A percentile compares a stretch with the other conserved stretches of the same genome.
phyloP scores from a whole-genome alignment of 2,329 filamentous ascomycete species.

The Xylaria sp. region DNA sequence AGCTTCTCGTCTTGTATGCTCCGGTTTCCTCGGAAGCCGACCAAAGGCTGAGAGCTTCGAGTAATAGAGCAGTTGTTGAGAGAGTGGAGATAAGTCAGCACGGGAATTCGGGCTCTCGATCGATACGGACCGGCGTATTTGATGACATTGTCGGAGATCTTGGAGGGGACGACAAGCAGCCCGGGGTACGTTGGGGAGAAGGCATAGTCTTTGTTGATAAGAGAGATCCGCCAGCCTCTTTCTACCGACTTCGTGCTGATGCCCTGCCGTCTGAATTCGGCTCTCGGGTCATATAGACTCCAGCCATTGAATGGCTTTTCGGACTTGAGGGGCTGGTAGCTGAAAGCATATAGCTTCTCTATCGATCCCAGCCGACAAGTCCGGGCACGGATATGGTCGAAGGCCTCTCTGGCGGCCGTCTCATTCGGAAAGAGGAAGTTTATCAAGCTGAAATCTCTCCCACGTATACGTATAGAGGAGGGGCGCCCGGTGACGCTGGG shows the following conservation, averaged over 20 bases:
- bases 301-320: conserved; percentile 83
- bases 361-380: conserved; percentile 85
- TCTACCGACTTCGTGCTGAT: conserved; percentile 82
- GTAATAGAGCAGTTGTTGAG: conserved; percentile 98
- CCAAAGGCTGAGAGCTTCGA: conserved; percentile 89
- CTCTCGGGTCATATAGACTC: conserved; percentile 83
- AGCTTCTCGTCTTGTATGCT: conserved; percentile 97
- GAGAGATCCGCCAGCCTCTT: conserved; percentile 87
- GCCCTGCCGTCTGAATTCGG: conserved; percentile 88
- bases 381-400: conserved; percentile 82
- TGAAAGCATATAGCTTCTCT: conserved; percentile 91
- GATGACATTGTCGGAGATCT: conserved; percentile 95
- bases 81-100: conserved; percentile 92
- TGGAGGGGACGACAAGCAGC: conserved; percentile 82
- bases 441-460: conserved; percentile 93
- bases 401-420: conserved; percentile 80
- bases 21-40: conserved; percentile 85
- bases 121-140: conserved; percentile 93
- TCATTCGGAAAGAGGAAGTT: conserved; percentile 87
- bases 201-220: conserved; percentile 87
- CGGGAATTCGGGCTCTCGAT: conserved; percentile 87
- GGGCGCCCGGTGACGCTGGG: conserved; percentile 74
- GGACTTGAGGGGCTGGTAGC: conserved; percentile 76
- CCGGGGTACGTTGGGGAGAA: conserved; percentile 95
- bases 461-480: conserved; percentile 86